Evolutionary conservation across 495 filamentous ascomycete species (phyloP).

Genomic region (Talaromyces borbonicus): DNA sequence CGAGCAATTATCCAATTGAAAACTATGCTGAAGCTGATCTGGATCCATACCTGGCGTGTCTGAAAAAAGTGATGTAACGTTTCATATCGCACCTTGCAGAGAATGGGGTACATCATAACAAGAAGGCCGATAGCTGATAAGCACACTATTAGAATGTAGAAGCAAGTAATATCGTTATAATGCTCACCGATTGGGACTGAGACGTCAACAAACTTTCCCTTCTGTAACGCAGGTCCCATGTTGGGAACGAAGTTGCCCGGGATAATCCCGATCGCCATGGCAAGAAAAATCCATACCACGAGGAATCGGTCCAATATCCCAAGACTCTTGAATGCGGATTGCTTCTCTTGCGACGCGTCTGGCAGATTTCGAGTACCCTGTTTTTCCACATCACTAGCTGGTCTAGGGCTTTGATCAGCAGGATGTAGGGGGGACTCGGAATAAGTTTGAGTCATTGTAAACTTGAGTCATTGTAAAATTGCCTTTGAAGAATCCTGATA

Average conservation of each 20-base stretch:
- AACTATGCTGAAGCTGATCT: slow-evolving; percentile 67
- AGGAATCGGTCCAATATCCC: slow-evolving; percentile 69
- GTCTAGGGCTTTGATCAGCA: neutral
- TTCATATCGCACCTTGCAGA: slow-evolving; percentile 88
- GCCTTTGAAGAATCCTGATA: slow-evolving; percentile 2
- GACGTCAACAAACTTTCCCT: slow-evolving; percentile 63
- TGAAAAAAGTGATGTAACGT: slow-evolving; percentile 59
- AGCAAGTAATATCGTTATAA: neutral
- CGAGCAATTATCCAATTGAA: slow-evolving; percentile 86
- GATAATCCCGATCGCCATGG: slow-evolving; percentile 70
- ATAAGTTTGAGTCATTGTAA: slow-evolving; percentile 2
- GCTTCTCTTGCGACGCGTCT: neutral
- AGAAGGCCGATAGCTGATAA: slow-evolving; percentile 64
- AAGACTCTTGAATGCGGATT: slow-evolving; percentile 43
- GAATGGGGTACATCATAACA: slow-evolving; percentile 92
- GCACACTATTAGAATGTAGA: too few species aligned
- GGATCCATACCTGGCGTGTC: slow-evolving; percentile 58
- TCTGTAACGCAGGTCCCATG: slow-evolving; percentile 51
- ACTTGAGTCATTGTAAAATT: slow-evolving; percentile 1
- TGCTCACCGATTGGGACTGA: slow-evolving; percentile 74
- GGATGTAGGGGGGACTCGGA: neutral
- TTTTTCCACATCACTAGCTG: neutral
- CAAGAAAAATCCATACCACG: slow-evolving; percentile 78
- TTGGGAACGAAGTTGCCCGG: slow-evolving; percentile 66
- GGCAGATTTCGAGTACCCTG: neutral